Evolutionary conservation across 2,329 filamentous ascomycete species (phyloP), one percentile per base, ranked within the genome.

Genomic region (Botryosphaeria dothidea): DNA sequence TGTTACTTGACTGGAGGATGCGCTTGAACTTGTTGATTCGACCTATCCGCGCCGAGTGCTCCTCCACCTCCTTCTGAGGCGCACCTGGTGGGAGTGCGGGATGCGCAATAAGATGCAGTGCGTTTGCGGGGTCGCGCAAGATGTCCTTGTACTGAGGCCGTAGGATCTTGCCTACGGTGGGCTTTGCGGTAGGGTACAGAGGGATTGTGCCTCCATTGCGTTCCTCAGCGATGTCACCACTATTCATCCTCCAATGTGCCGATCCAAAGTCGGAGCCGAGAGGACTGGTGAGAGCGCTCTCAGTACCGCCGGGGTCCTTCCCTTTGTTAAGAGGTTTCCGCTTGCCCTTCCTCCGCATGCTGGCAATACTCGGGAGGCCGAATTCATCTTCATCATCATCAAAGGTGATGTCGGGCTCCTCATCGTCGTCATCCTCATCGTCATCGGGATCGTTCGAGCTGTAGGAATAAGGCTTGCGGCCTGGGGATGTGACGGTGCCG

Each of bases 21-120:
- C 90, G 91, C 79, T 99, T 99, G 81, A 99, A 99, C 75, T 98
- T 98, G 80, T 99, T 97, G 76, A 99, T 99, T 68, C 95, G 89
- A 6, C 92, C 91, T 71, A 97, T 95, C 66, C 92, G 88, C 49
- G 93, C 91, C 65, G 91, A 93, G 74, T 96, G 89, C 13, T 89
- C 90, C 74, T 98, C 94, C 19, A 90, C 83, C 74, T 97, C 92
- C 75, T 96, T 98, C 1, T 89, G 85, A 0, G 88, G 86, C 2
- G 93, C 92, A 73, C 90, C 90, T 27, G 85, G 80, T 11, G 92
- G 88, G 51, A 91, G 83, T 0, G 91, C 81, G 5, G 93, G 89
- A 78, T 99, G 93, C 71, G 91, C 91, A 71, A 99, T 98, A 7
- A 99, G 86, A 75, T 99, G 94, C 49, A 99, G 82, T 7, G 93